These are phyloP conservation scores for Plasmodium gaboni DNA, from an alignment of 169 alveolate species.

Conservation along the genomic window DNA sequence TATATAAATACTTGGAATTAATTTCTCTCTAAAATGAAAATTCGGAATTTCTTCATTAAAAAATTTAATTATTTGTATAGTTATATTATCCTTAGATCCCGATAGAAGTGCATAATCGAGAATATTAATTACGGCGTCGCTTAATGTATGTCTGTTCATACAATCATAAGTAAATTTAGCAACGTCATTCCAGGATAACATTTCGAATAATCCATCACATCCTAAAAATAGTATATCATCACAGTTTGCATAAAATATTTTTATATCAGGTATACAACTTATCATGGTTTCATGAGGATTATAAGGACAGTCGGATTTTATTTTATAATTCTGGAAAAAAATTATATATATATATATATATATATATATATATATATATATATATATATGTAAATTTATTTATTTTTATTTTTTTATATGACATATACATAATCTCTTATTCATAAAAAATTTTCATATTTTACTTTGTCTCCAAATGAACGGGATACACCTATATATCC, in stretches of 20 bases:
- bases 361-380: background rate
- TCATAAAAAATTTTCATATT: background rate
- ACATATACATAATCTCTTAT: background rate
- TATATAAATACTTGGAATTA: slow-evolving; percentile 54
- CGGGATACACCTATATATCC: slow-evolving; percentile 73
- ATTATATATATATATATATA: slow-evolving; percentile 10
- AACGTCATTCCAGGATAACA: slow-evolving; percentile 69
- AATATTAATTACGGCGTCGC: slow-evolving; percentile 70
- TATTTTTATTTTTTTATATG: slow-evolving; percentile 12
- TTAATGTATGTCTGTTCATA: slow-evolving; percentile 49
- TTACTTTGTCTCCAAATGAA: slow-evolving; percentile 71
- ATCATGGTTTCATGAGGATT: slow-evolving; percentile 67
- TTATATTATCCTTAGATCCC: slow-evolving; percentile 70
- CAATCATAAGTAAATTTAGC: slow-evolving; percentile 68
- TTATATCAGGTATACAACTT: slow-evolving; percentile 65
- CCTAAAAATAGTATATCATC: slow-evolving; percentile 61
- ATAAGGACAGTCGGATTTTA: slow-evolving; percentile 22
- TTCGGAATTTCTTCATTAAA: slow-evolving; percentile 33
- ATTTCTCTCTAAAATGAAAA: slow-evolving; percentile 59
- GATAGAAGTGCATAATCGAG: slow-evolving; percentile 65
- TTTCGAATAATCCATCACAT: slow-evolving; percentile 75
- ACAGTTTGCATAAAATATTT: slow-evolving; percentile 59
- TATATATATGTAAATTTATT: background rate
- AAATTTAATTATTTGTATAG: slow-evolving; percentile 68
- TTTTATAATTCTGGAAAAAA: slow-evolving; percentile 43